Evolutionary conservation across 2,329 filamentous ascomycete species (phyloP).

Genomic region (Diaporthe velutina): DNA sequence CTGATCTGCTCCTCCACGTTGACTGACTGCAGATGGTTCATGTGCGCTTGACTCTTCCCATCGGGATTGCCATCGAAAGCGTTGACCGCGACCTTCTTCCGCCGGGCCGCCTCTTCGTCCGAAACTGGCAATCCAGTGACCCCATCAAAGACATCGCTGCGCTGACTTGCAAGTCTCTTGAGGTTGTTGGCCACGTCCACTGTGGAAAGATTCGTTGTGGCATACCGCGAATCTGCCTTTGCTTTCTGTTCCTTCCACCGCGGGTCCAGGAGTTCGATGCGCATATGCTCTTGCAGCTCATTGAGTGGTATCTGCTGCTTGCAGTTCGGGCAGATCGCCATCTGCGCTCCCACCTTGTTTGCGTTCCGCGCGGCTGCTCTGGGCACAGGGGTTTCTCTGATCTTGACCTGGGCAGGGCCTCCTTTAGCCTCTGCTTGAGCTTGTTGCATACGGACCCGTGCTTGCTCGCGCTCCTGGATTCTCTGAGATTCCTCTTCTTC

Average conservation of each 20-base stretch:
- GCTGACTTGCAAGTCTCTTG: conserved; percentile 92
- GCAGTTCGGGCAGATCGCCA: conserved; percentile 91
- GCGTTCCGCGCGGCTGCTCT: conserved; percentile 81
- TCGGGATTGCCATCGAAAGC: conserved; percentile 77
- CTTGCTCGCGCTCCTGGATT: conserved; percentile 73
- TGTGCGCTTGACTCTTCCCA: conserved; percentile 65
- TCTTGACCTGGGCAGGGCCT: conserved; percentile 81
- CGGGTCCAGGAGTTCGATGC: conserved; percentile 93
- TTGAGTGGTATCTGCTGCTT: conserved; percentile 88
- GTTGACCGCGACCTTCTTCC: conserved; percentile 78
- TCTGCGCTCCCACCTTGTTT: conserved; percentile 73
- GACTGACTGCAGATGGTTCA: conserved; percentile 73
- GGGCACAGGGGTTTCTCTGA: conserved; percentile 93
- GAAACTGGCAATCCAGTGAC: conserved; percentile 76
- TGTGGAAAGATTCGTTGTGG: conserved; percentile 88
- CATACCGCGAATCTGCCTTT: conserved; percentile 86
- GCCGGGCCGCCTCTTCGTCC: conserved; percentile 79
- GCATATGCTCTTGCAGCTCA: conserved; percentile 93
- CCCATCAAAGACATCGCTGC: conserved; percentile 87
- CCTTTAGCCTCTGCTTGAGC: conserved; percentile 83
- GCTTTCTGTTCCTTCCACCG: conserved; percentile 96
- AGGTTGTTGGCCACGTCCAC: conserved; percentile 93
- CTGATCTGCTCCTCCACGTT: conserved; percentile 91
- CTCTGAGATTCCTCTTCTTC: conserved; percentile 74
- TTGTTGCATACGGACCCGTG: conserved; percentile 76